phyloP scores from a whole-genome alignment of 768 basidiomycete genomes.

The Boletellus emodensis region DNA sequence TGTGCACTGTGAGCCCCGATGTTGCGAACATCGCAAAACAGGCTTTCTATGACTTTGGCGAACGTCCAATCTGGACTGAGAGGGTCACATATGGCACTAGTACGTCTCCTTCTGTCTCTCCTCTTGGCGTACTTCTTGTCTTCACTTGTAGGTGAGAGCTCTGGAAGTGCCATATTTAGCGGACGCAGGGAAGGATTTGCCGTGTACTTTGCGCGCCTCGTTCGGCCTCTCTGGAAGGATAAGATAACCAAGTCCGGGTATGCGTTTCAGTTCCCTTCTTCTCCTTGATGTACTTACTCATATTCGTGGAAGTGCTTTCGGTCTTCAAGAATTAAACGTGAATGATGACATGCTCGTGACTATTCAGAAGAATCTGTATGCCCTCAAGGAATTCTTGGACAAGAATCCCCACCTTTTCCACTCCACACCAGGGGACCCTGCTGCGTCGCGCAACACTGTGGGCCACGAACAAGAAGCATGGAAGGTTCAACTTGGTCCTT shows the following conservation, averaged over 20 bases:
- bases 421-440: conserved; percentile 68
- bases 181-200: conserved; percentile 87
- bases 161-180: conserved; percentile 76
- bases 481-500: conserved; percentile 51
- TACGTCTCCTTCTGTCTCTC: conserved; percentile 29
- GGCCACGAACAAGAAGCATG: conserved; percentile 81
- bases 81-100: conserved; percentile 72
- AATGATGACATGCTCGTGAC: conserved; percentile 58
- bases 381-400: conserved; percentile 71
- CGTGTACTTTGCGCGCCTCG: conserved; percentile 78
- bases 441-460: conserved; percentile 49
- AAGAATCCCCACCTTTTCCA: conserved; percentile 85
- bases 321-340: conserved; percentile 56
- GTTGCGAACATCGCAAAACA: conserved; percentile 73
- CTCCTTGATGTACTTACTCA: neutral
- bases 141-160: conserved; percentile 49
- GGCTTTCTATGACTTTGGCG: conserved; percentile 82
- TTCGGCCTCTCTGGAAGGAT: conserved; percentile 84
- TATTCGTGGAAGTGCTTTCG: conserved; percentile 34
- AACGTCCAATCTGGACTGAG: conserved; percentile 79
- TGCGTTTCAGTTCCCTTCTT: conserved; percentile 12
- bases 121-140: conserved; percentile 1
- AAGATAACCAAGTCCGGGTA: conserved; percentile 69
- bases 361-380: conserved; percentile 77
- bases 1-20: conserved; percentile 56